A percentile compares a stretch with the other conserved stretches of the same genome.
phyloP scores from a whole-genome alignment of 331 rosid genomes.

The Saraca asoca region DNA sequence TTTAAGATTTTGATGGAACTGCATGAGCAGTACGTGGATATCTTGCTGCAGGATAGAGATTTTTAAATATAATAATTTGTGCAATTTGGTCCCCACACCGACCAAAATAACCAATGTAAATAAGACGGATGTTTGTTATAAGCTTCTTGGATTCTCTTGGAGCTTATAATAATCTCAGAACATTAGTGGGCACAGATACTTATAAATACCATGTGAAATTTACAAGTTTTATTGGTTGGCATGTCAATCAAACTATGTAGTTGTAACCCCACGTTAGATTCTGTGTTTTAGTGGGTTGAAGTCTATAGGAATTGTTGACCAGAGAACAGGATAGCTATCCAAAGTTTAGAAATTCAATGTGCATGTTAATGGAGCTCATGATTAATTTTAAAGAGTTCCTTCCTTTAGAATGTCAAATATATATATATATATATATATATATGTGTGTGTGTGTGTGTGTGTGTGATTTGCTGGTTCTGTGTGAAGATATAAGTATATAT shows the following conservation, averaged over 20 bases:
- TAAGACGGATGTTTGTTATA: constrained; percentile 70
- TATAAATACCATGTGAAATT: constrained; percentile 66
- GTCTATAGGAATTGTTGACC: constrained; percentile 41
- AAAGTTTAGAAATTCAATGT: constrained; percentile 31
- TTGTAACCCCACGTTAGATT: constrained; percentile 49
- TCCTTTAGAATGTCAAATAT: no score
- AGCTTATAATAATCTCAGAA: constrained; percentile 32
- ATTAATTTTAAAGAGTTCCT: constrained; percentile 39
- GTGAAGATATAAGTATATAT: neutral
- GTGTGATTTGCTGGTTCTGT: neutral
- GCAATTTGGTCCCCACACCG: constrained; percentile 64
- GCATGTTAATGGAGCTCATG: constrained; percentile 37
- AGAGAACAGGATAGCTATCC: constrained; percentile 37
- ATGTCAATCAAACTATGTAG: constrained; percentile 39
- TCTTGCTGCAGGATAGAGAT: constrained; percentile 27
- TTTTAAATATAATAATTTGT: constrained; percentile 27
- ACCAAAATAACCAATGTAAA: constrained; percentile 81
- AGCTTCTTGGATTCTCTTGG: constrained; percentile 49
- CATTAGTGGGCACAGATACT: constrained; percentile 46
- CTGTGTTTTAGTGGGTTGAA: constrained; percentile 30
- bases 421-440: no score
- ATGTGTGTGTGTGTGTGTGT: no score
- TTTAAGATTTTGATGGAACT: constrained; percentile 47
- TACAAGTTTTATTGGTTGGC: constrained; percentile 54
- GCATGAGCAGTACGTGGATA: constrained; percentile 71